phyloP scores from a whole-genome alignment of 2,329 filamentous ascomycete species.

The Xylariales sp. region DNA sequence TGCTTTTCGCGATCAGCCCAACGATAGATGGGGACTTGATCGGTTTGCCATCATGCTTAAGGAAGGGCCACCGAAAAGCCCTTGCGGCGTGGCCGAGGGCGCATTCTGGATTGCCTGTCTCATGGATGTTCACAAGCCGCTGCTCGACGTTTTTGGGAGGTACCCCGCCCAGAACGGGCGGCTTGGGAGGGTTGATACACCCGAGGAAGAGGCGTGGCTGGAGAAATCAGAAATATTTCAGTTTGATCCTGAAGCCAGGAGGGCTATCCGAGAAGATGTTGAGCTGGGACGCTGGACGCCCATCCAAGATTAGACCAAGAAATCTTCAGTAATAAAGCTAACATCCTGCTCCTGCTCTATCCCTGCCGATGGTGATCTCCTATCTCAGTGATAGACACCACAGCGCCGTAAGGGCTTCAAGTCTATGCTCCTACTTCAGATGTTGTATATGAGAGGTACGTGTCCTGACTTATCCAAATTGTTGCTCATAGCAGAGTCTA shows the following conservation, averaged over 20 bases:
- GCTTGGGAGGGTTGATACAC: constrained; percentile 15
- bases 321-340: too few relatives aligned
- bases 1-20: constrained; percentile 10
- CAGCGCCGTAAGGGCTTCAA: too few relatives aligned
- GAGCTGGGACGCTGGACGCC: constrained; percentile 16
- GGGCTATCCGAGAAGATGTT: constrained; percentile 9
- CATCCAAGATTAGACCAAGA: too few relatives aligned
- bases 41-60: constrained; percentile 16
- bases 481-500: too few relatives aligned
- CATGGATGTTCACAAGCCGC: constrained; percentile 21
- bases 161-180: constrained; percentile 23
- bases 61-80: constrained; percentile 11
- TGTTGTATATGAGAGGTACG: too few relatives aligned
- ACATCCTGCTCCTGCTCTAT: too few relatives aligned
- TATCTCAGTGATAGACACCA: too few relatives aligned
- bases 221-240: background rate
- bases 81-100: constrained; percentile 13
- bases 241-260: constrained; percentile 9
- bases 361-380: too few relatives aligned
- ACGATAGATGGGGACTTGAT: constrained; percentile 13
- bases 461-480: too few relatives aligned
- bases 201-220: constrained; percentile 19
- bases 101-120: constrained; percentile 19
- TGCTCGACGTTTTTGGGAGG: constrained; percentile 19
- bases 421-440: too few relatives aligned